Conservation (phyloP, 306 rosid genomes). For the Pterocarpus macrocarpus region DNA sequence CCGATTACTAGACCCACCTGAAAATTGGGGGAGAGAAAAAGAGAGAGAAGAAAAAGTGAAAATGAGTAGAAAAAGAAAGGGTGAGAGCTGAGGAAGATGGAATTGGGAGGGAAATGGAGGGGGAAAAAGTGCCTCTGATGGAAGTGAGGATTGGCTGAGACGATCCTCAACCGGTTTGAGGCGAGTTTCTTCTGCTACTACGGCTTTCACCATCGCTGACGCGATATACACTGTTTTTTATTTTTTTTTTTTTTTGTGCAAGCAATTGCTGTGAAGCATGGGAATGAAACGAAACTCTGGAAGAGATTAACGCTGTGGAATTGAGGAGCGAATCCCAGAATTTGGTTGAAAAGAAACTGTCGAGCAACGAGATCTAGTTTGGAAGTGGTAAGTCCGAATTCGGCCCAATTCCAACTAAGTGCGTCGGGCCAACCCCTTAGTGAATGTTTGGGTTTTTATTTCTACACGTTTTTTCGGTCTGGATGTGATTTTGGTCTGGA, state of each 20-base stretch:
- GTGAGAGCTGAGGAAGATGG: neutral
- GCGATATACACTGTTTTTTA: too few relatives aligned
- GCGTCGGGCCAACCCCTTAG: too few relatives aligned
- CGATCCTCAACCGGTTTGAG: conserved; percentile 78
- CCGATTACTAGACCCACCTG: conserved; percentile 91
- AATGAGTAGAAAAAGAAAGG: neutral
- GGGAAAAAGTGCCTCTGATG: conserved; percentile 60
- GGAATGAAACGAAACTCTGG: neutral
- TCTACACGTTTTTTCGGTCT: too few relatives aligned
- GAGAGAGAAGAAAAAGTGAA: neutral
- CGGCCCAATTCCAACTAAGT: neutral
- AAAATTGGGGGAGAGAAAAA: conserved; percentile 21
- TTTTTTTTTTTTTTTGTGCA: too few relatives aligned
- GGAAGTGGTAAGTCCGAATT: neutral
- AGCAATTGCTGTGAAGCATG: too few relatives aligned
- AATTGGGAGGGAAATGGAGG: conserved; percentile 1
- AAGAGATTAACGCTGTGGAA: neutral
- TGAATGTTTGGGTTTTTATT: too few relatives aligned
- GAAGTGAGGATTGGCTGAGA: conserved; percentile 64
- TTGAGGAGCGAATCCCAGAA: neutral
- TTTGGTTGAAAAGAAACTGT: neutral
- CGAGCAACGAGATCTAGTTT: neutral
- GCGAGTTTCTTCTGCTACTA: conserved; percentile 84
- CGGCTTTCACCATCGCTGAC: conserved; percentile 78
- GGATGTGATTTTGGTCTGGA: too few relatives aligned